Conservation (phyloP, 1,139 yeast species). For the Taphrina betulina region DNA sequence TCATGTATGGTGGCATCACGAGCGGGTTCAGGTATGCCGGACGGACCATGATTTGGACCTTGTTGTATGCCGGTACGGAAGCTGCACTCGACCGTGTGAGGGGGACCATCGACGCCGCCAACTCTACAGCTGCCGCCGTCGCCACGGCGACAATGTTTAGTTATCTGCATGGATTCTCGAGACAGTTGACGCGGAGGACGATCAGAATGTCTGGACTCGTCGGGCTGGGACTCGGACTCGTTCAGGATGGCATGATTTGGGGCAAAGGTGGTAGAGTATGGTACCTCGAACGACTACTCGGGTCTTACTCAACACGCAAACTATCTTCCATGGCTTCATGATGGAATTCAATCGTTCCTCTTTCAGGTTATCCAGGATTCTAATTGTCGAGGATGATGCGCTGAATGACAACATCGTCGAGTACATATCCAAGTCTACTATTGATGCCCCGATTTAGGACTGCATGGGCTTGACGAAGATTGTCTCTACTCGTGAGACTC, state of each 20-base stretch:
- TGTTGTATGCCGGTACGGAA: conserved; percentile 15
- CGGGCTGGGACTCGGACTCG: conserved; percentile 11
- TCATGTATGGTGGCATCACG: conserved; percentile 23
- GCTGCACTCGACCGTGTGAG: conserved; percentile 17
- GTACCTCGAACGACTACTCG: conserved; percentile 20
- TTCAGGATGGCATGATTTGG: conserved; percentile 18
- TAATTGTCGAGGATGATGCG: too few relatives aligned
- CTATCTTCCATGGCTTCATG: too few relatives aligned
- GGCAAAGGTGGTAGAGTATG: conserved; percentile 17
- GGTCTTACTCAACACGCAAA: too few relatives aligned
- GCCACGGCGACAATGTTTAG: conserved; percentile 13
- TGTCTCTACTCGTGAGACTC: too few relatives aligned
- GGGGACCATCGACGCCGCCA: conserved; percentile 25
- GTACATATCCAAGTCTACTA: too few relatives aligned
- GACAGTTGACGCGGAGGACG: conserved; percentile 21
- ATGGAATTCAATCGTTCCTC: too few relatives aligned
- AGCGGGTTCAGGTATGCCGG: conserved; percentile 27
- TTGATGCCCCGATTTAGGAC: too few relatives aligned
- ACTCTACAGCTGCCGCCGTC: conserved; percentile 14
- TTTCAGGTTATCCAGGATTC: too few relatives aligned
- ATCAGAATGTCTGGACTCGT: conserved; percentile 19
- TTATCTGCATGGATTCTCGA: conserved; percentile 14
- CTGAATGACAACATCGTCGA: too few relatives aligned
- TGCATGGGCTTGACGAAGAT: too few relatives aligned
- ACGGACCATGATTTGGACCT: conserved; percentile 21